These are phyloP conservation scores for Conticribra weissflogii DNA, from an alignment of 108 stramenopile species.

Conservation along the genomic window DNA sequence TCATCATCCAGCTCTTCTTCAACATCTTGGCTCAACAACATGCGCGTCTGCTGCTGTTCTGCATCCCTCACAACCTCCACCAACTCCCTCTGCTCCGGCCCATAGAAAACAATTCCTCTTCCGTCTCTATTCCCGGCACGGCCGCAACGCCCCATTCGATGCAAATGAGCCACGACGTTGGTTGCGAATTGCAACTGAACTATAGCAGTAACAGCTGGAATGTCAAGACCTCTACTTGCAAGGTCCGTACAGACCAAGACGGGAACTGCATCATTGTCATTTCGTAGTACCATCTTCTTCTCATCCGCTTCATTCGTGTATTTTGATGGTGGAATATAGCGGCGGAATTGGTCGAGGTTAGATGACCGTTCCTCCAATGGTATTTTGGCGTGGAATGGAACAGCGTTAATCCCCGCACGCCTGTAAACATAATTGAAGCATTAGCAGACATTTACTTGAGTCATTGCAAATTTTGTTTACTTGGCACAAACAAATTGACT, in stretches of 20 bases:
- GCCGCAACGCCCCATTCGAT: slow-evolving; percentile 98
- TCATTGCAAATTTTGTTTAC: neutral
- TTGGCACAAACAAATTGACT: too few species aligned
- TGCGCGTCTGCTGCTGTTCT: slow-evolving; percentile 76
- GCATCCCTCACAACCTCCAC: slow-evolving; percentile 79
- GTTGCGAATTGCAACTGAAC: slow-evolving; percentile 97
- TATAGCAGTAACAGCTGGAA: slow-evolving; percentile 94
- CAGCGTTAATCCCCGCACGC: slow-evolving; percentile 74
- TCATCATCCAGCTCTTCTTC: slow-evolving; percentile 61
- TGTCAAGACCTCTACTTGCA: slow-evolving; percentile 95
- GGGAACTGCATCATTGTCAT: slow-evolving; percentile 64
- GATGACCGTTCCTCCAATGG: slow-evolving; percentile 74
- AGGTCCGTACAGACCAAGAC: slow-evolving; percentile 97
- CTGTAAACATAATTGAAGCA: slow-evolving; percentile 3
- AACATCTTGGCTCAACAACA: slow-evolving; percentile 70
- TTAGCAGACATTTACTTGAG: too few species aligned
- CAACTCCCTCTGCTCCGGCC: slow-evolving; percentile 65
- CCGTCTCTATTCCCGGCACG: slow-evolving; percentile 93
- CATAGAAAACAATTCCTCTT: slow-evolving; percentile 91
- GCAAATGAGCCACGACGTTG: slow-evolving; percentile 96
- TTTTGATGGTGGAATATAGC: slow-evolving; percentile 48
- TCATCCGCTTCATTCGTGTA: too few species aligned
- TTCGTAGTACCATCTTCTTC: slow-evolving; percentile 21
- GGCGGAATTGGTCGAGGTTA: slow-evolving; percentile 84
- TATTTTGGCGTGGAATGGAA: slow-evolving; percentile 89